Evolutionary conservation across 2,329 filamentous ascomycete genomes (phyloP), one percentile per base, ranked within the genome.

Genomic region (Chlorencoelia australis): DNA sequence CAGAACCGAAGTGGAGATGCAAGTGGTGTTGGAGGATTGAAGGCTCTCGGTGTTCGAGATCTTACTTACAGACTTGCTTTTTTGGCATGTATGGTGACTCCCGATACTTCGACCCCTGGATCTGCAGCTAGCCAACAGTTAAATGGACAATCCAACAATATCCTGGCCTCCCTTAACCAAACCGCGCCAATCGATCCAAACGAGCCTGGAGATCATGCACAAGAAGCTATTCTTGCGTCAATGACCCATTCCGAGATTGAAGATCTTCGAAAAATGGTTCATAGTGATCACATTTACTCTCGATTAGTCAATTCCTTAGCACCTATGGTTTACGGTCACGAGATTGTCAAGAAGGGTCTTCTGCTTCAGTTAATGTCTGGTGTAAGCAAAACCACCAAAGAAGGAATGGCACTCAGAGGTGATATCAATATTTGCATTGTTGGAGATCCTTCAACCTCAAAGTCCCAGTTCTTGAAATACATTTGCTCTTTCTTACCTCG

Each of bases 381-480:
- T 66, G 85, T 98, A 2, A 78, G 79, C 62, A 98, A 98, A 60
- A 74, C 75, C 15, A 98, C 91, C 0, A 73, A 86, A 0, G 91
- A 98, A 62, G 89, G 86, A 44, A 94, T 98, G 86, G 78, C 88
- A 45, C 71, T 98, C 28, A 79, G 91, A 71, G 91, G 91, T 49
- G 91, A 98, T 56, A 88, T 98, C 67, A 98, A 98, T 64, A 94
- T 98, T 44, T 98, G 91, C 61, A 85, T 98, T 49, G 91, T 98
- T 40, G 91, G 91, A 42, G 91, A 98, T 56, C 91, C 91, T 1
- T 94, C 85, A 8, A 98, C 91, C 2, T 94, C 86, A 47, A 98
- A 98, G 60, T 95, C 88, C 20, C 91, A 98, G 53, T 98, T 98
- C 60, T 67, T 98, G 51, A 96, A 96, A 65, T 98, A 98, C 55